Evolutionary conservation across 2,329 filamentous ascomycete species (phyloP).

Genomic region (Thelonectria discophora): DNA sequence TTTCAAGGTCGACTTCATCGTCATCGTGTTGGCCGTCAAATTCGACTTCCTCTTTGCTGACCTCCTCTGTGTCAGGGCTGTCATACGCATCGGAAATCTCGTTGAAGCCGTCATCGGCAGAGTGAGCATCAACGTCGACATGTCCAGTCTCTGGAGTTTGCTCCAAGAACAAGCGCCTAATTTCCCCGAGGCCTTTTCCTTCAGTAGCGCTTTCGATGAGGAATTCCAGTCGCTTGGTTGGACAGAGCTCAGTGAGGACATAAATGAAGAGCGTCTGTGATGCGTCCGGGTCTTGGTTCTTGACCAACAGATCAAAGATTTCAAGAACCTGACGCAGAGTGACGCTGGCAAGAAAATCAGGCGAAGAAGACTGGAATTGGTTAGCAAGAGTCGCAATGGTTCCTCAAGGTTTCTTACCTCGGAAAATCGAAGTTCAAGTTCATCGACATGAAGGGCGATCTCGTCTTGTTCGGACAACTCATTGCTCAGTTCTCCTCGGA

Average conservation of each 20-base stretch:
- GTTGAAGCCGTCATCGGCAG: slow-evolving; percentile 30
- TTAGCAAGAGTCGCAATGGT: slow-evolving; percentile 36
- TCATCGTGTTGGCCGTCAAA: slow-evolving; percentile 27
- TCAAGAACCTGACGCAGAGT: slow-evolving; percentile 54
- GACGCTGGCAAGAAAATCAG: slow-evolving; percentile 47
- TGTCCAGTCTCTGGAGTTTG: slow-evolving; percentile 31
- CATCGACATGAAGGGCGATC: slow-evolving; percentile 60
- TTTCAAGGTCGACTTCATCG: slow-evolving; percentile 3
- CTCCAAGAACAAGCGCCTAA: slow-evolving; percentile 50
- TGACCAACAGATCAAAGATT: slow-evolving; percentile 54
- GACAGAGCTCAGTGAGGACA: slow-evolving; percentile 52
- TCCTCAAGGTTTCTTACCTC: slow-evolving; percentile 50
- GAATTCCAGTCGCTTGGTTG: slow-evolving; percentile 50
- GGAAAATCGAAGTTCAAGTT: slow-evolving; percentile 62
- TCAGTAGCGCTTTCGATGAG: slow-evolving; percentile 54
- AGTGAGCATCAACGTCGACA: slow-evolving; percentile 27
- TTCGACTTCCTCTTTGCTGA: slow-evolving; percentile 18
- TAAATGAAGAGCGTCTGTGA: slow-evolving; percentile 53
- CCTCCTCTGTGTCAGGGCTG: slow-evolving; percentile 32
- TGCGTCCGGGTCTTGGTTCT: slow-evolving; percentile 54
- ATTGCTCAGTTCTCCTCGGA: slow-evolving; percentile 56
- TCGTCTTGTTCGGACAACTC: slow-evolving; percentile 59
- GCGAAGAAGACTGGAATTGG: slow-evolving; percentile 47
- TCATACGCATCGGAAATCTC: slow-evolving; percentile 40
- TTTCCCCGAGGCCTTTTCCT: slow-evolving; percentile 53